Conservation (phyloP, 169 alveolate genomes). For the Plasmodium vinckei region DNA sequence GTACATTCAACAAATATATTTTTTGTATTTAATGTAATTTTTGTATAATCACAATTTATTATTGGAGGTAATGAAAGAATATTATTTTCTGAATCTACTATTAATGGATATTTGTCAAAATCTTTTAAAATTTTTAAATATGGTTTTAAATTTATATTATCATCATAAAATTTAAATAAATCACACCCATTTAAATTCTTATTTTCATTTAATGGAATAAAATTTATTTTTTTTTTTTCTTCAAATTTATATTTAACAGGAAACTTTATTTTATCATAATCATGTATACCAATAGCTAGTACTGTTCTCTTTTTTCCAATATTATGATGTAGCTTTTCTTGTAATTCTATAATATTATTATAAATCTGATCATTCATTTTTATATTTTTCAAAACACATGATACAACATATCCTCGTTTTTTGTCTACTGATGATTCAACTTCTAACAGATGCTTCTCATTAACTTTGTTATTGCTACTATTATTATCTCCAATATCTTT, state of each 20-base stretch:
- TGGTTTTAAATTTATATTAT: slow-evolving; percentile 86
- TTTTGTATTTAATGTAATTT: slow-evolving; percentile 94
- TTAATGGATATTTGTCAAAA: slow-evolving; percentile 92
- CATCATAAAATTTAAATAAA: slow-evolving; percentile 15
- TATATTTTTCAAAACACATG: slow-evolving; percentile 95
- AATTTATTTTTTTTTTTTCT: slow-evolving; percentile 91
- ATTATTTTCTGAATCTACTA: slow-evolving; percentile 92
- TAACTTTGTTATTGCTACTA: slow-evolving; percentile 79
- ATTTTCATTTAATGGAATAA: slow-evolving; percentile 94
- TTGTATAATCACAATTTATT: slow-evolving; percentile 96
- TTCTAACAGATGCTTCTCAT: slow-evolving; percentile 34
- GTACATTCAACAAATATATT: slow-evolving; percentile 98
- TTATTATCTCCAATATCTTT: slow-evolving; percentile 33
- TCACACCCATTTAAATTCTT: slow-evolving; percentile 80
- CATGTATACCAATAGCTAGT: slow-evolving; percentile 97
- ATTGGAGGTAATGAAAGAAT: slow-evolving; percentile 99
- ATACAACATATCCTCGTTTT: slow-evolving; percentile 89
- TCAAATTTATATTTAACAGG: slow-evolving; percentile 94
- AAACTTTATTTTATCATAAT: slow-evolving; percentile 92
- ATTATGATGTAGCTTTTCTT: slow-evolving; percentile 98
- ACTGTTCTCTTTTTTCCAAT: slow-evolving; percentile 95
- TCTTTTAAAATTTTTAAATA: slow-evolving; percentile 88
- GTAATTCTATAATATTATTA: slow-evolving; percentile 96
- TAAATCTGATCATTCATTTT: slow-evolving; percentile 90
- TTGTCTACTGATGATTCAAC: slow-evolving; percentile 71